Percentiles rank a stretch among this genome's conserved stretches.
Conservation (phyloP, 164 flowering plant species). For the Vitis rotundifolia region DNA sequence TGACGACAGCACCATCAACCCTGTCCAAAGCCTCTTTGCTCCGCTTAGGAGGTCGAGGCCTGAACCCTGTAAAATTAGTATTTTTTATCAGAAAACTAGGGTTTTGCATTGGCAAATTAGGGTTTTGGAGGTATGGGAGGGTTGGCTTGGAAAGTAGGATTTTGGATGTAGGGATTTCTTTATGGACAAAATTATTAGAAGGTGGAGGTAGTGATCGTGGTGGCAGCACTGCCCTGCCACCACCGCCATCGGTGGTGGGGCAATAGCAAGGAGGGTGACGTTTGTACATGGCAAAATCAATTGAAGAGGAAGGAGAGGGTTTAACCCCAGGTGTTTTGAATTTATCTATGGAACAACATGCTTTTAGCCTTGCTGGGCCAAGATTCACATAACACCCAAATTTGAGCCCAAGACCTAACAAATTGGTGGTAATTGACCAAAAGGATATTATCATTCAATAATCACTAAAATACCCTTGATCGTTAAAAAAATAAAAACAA, state of each 20-base stretch:
- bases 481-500: too few species aligned
- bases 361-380: too few species aligned
- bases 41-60: conserved; percentile 1
- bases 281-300: conserved; percentile 2
- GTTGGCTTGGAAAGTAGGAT: conserved; percentile 19
- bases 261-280: background rate
- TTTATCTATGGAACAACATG: too few species aligned
- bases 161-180: conserved; percentile 8
- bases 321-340: too few species aligned
- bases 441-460: too few species aligned
- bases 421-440: too few species aligned
- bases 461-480: too few species aligned
- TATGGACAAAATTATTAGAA: background rate
- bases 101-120: conserved; percentile 2
- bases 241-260: background rate
- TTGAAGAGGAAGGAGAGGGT: background rate
- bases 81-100: conserved; percentile 1
- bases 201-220: background rate
- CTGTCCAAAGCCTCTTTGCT: conserved; percentile 25
- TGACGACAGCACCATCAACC: conserved; percentile 45
- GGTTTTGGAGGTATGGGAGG: conserved; percentile 10
- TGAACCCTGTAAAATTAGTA: background rate
- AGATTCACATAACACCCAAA: too few species aligned
- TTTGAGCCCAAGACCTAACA: too few species aligned
- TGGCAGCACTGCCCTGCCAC: background rate